A percentile compares a stretch with the other conserved stretches of the same genome.
Evolutionary conservation across 768 basidiomycete genomes (phyloP).

Genomic region (Pilatotrama ljubarskyi): DNA sequence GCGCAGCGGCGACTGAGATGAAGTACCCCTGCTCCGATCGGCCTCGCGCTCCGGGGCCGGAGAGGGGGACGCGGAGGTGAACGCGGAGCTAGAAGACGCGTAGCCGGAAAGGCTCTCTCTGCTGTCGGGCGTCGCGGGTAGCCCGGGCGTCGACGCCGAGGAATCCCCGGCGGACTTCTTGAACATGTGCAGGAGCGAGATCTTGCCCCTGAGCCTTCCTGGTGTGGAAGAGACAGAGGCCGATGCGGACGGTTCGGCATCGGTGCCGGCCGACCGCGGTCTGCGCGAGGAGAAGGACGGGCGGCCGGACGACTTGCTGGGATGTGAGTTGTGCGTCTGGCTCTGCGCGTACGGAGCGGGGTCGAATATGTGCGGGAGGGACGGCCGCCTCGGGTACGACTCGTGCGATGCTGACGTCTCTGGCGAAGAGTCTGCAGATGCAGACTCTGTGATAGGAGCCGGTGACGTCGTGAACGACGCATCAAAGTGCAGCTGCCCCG

Average conservation of each 20-base stretch:
- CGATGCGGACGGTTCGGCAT: conserved; percentile 43
- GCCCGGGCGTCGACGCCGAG: conserved; percentile 23
- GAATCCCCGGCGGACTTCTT: conserved; percentile 50
- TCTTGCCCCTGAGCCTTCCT: conserved; percentile 62
- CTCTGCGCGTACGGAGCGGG: conserved; percentile 13
- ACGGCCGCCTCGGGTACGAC: conserved; percentile 54
- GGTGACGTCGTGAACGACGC: conserved; percentile 23
- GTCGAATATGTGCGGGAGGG: conserved; percentile 56
- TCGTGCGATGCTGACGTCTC: conserved; percentile 31
- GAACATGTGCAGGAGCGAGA: conserved; percentile 74
- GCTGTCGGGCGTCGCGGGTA: conserved; percentile 16
- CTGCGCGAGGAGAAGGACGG: conserved; percentile 39
- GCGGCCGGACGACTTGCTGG: conserved; percentile 8
- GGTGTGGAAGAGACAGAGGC: conserved; percentile 29
- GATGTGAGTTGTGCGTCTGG: conserved; percentile 27
- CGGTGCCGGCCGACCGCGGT: conserved; percentile 74
- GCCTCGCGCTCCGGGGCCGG: conserved; percentile 20
- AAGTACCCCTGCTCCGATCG: conserved; percentile 10
- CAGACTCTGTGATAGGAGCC: conserved; percentile 9
- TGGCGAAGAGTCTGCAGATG: conserved; percentile 16
- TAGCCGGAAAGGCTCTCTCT: conserved; percentile 25
- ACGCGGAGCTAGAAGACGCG: conserved; percentile 24
- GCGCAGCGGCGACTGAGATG: conserved; percentile 9
- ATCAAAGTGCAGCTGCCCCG: conserved; percentile 27
- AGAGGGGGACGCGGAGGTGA: conserved; percentile 25